These are phyloP conservation scores for Phoma sp. DNA, from an alignment of 2,329 filamentous ascomycete species.

Conservation along the genomic window DNA sequence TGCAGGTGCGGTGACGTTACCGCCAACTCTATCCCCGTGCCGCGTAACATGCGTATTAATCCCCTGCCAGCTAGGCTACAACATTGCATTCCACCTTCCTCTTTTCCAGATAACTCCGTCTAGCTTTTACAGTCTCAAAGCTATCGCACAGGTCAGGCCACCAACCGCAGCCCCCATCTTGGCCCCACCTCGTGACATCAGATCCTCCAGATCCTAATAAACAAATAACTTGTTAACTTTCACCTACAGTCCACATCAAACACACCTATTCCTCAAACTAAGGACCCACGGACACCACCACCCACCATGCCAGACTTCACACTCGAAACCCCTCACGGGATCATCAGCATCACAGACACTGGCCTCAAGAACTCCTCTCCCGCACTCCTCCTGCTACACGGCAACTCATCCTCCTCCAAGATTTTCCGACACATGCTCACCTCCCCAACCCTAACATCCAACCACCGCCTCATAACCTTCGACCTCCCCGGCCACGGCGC, in stretches of 20 bases:
- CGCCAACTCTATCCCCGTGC: background rate
- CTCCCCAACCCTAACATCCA: conserved; percentile 15
- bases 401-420: conserved; percentile 39
- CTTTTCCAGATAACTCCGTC: no score
- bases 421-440: conserved; percentile 38
- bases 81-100: background rate
- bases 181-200: background rate
- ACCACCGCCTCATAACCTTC: conserved; percentile 36
- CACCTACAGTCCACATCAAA: no score
- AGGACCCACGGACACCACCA: no score
- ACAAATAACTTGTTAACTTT: no score
- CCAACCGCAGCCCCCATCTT: background rate
- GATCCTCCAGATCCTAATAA: no score
- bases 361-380: conserved; percentile 25
- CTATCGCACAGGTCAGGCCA: background rate
- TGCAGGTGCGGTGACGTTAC: conserved; percentile 1
- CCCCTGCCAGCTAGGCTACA: no score
- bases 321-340: conserved; percentile 31
- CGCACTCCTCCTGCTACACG: conserved; percentile 42
- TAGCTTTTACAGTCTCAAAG: no score
- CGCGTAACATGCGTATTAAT: background rate
- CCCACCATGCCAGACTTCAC: conserved; percentile 25
- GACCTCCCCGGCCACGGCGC: conserved; percentile 48
- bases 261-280: no score
- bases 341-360: conserved; percentile 32